phyloP scores from a whole-genome alignment of 2,329 filamentous ascomycete genomes.

The Ramularia endophylla region DNA sequence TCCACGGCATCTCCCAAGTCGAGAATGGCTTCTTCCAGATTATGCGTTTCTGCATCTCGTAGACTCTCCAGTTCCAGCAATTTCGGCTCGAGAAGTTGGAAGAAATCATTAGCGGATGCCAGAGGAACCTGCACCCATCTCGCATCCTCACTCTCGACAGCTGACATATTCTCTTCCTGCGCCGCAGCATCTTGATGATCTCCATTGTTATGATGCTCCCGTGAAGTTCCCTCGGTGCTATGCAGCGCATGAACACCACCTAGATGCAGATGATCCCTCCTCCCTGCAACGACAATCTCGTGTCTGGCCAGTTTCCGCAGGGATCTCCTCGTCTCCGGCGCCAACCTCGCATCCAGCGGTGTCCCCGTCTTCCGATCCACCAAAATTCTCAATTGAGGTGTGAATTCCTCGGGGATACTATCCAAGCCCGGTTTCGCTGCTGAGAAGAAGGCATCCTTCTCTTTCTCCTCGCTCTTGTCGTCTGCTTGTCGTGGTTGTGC shows the following conservation, averaged over 20 bases:
- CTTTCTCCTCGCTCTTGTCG: slow-evolving; percentile 2
- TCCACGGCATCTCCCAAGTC: slow-evolving; percentile 60
- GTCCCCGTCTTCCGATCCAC: slow-evolving; percentile 61
- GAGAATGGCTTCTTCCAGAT: slow-evolving; percentile 58
- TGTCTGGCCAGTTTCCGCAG: slow-evolving; percentile 55
- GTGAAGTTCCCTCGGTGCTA: background rate
- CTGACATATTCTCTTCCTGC: background rate
- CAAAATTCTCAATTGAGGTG: slow-evolving; percentile 64
- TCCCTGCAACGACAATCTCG: slow-evolving; percentile 37
- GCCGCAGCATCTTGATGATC: slow-evolving; percentile 1
- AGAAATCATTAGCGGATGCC: slow-evolving; percentile 73
- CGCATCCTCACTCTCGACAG: slow-evolving; percentile 13
- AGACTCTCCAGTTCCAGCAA: slow-evolving; percentile 63
- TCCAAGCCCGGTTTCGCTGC: slow-evolving; percentile 18
- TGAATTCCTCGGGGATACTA: slow-evolving; percentile 40
- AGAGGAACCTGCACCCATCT: slow-evolving; percentile 65
- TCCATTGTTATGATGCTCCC: slow-evolving; percentile 3
- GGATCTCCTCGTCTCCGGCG: slow-evolving; percentile 58
- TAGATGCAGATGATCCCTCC: slow-evolving; percentile 19
- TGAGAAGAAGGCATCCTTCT: slow-evolving; percentile 20
- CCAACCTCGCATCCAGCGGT: slow-evolving; percentile 62
- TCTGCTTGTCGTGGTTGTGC: slow-evolving; percentile 9
- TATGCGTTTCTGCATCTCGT: slow-evolving; percentile 59
- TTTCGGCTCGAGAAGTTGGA: slow-evolving; percentile 66
- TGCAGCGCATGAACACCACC: slow-evolving; percentile 4